These are phyloP conservation scores for Platismatia glauca DNA, from an alignment of 495 filamentous ascomycete genomes.

Conservation along the genomic window DNA sequence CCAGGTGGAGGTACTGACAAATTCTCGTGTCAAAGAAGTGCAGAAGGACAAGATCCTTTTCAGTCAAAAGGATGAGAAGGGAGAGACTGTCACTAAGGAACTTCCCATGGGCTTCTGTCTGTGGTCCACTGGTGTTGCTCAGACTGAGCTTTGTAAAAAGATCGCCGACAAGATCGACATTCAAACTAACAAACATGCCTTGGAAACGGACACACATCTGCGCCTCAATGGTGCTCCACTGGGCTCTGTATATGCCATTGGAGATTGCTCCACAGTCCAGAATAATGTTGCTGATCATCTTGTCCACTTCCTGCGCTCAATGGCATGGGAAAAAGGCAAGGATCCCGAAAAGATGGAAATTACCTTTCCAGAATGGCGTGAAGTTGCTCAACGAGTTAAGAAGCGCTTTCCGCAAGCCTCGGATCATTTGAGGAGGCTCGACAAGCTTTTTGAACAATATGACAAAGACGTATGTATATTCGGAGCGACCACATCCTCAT, in stretches of 20 bases:
- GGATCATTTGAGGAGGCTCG: constrained; percentile 78
- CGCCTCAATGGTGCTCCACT: constrained; percentile 84
- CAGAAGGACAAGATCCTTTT: constrained; percentile 75
- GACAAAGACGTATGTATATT: constrained; percentile 69
- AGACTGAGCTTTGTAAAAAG: constrained; percentile 66
- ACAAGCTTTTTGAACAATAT: constrained; percentile 82
- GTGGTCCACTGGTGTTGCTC: constrained; percentile 95
- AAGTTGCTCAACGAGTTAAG: constrained; percentile 71
- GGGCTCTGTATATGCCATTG: constrained; percentile 93
- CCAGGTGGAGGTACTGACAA: constrained; percentile 80
- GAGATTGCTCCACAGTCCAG: constrained; percentile 94
- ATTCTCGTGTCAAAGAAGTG: constrained; percentile 86
- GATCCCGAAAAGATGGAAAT: constrained; percentile 78
- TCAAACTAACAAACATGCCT: constrained; percentile 82
- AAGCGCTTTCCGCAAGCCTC: constrained; percentile 89
- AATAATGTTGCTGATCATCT: constrained; percentile 90
- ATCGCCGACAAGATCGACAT: constrained; percentile 62
- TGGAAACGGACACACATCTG: constrained; percentile 93
- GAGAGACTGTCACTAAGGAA: constrained; percentile 72
- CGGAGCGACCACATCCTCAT: not conserved
- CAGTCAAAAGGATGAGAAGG: constrained; percentile 65
- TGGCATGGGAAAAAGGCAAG: constrained; percentile 85
- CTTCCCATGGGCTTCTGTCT: constrained; percentile 94
- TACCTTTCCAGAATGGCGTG: constrained; percentile 78
- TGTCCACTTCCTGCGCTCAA: constrained; percentile 74